Evolutionary conservation across 1,284 basidiomycete species (phyloP), one percentile per base, ranked within the genome.

Genomic region (Trametes hirsuta): DNA sequence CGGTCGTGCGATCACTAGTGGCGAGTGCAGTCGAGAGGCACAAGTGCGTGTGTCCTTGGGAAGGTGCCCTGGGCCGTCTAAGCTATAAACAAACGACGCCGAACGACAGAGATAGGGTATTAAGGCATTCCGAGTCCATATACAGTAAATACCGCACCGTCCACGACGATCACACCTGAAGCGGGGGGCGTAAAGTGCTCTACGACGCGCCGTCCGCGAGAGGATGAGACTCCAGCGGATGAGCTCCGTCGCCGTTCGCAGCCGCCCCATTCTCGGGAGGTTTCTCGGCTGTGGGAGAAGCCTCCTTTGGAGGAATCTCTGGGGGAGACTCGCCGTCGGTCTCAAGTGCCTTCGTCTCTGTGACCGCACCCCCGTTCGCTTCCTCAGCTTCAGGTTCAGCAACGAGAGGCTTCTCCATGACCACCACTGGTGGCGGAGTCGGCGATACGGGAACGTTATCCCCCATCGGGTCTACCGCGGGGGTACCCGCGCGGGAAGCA

Each of bases 111-210:
- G 35, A 52, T 15, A 47, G 56, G 56, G 56, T 58, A 58, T 58
- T 52, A 58, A 52, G 44, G 45, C 49, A 25, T 47, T 47, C 56
- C 49, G 36, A 18, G 56, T 58, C 56, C 56, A 51, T 50, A 47
- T 58, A 58, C 56, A 52, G 49, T 52, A 58, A 45, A 53, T 50
- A 56, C 55, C 47, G 55, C 47, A 52, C 49, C 56, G 44, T 52
- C 42, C 45, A 49, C 47, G 24, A 39, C 24, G 44, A 46, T 6
- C 11, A 24, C 25, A 24, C 44, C 44, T 6, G 11, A 12, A 25
- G 9, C 44, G 25, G 21, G 8, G 25, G 21, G 8, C 8, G 22
- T 11, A 9, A 25, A 6, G 6, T 15, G 22, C 34, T 47, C 52
- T 50, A 52, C 15, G 44, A 40, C 3, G n/a, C 44, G 11, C 35